Evolutionary conservation across 1,139 yeast genomes (phyloP).

Genomic region (Casaregolazyma lundiana): DNA sequence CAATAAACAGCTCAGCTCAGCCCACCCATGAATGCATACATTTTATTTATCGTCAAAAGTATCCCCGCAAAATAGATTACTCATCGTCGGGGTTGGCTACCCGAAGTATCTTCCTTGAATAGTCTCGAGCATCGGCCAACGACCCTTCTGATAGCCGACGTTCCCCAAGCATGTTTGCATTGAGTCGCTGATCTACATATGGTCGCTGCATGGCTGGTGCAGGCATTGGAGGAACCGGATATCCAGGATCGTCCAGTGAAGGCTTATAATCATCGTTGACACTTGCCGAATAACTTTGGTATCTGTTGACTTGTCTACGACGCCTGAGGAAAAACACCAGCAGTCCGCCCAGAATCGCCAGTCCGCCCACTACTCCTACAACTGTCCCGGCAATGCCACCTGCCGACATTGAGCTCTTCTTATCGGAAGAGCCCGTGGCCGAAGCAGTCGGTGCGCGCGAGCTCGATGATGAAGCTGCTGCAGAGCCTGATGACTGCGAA

Average conservation of each 20-base stretch:
- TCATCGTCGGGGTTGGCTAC: slow-evolving; percentile 66
- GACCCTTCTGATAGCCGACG: slow-evolving; percentile 71
- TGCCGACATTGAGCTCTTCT: slow-evolving; percentile 31
- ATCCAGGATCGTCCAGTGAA: slow-evolving; percentile 16
- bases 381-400: slow-evolving; percentile 34
- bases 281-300: slow-evolving; percentile 38
- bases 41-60: not conserved
- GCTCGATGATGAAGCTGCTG: slow-evolving; percentile 1
- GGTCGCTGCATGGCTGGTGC: slow-evolving; percentile 10
- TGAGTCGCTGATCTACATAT: slow-evolving; percentile 58
- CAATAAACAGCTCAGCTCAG: too few relatives aligned
- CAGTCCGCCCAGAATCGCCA: slow-evolving; percentile 42
- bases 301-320: slow-evolving; percentile 44
- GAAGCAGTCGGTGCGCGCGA: slow-evolving; percentile 1
- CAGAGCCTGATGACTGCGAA: slow-evolving; percentile 12
- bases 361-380: slow-evolving; percentile 29
- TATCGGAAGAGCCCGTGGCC: slow-evolving; percentile 5
- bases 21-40: not conserved
- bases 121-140: slow-evolving; percentile 74
- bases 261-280: slow-evolving; percentile 25
- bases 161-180: slow-evolving; percentile 68
- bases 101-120: slow-evolving; percentile 63
- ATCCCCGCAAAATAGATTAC: not conserved
- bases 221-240: slow-evolving; percentile 18
- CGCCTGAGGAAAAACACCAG: slow-evolving; percentile 44